Evolutionary conservation across 148 eudicot genomes (phyloP).

Genomic region (Heliamphora exappendiculata): DNA sequence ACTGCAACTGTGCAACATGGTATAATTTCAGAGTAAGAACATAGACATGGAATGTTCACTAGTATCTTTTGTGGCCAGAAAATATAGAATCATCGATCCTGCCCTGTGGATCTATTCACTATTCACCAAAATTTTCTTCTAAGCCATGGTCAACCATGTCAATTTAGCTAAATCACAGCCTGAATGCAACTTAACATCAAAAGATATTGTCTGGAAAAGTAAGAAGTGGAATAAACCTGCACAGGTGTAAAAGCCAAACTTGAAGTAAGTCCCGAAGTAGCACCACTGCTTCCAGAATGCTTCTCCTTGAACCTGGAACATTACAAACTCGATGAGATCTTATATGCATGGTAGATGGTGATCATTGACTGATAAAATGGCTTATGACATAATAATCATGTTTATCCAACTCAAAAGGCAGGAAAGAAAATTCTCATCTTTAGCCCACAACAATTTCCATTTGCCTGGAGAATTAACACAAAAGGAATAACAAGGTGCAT

Average conservation of each 20-base stretch:
- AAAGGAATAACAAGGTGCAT: not conserved
- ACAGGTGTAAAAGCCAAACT: slow-evolving; percentile 99
- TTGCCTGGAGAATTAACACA: not conserved
- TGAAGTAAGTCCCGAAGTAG: slow-evolving; percentile 90
- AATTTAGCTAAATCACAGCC: not conserved
- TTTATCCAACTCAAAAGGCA: not conserved
- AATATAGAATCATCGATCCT: not conserved
- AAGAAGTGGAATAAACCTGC: slow-evolving; percentile 49
- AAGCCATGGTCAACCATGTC: not conserved
- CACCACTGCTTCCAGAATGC: slow-evolving; percentile 74
- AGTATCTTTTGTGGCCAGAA: not conserved
- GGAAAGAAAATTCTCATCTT: not conserved
- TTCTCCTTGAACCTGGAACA: slow-evolving; percentile 72
- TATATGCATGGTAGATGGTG: not conserved
- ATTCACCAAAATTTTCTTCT: not conserved
- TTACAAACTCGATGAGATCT: slow-evolving; percentile 4
- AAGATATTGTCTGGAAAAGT: not conserved
- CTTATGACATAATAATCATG: not conserved
- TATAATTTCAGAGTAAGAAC: not conserved
- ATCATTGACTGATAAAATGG: not conserved
- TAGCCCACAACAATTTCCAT: not conserved
- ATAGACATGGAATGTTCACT: not conserved
- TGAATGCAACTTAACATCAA: slow-evolving; percentile 6
- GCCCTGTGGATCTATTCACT: not conserved
- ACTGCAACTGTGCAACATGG: not conserved